Conservation (phyloP, 2,329 filamentous ascomycete genomes). For the Gnomoniopsis sp. region DNA sequence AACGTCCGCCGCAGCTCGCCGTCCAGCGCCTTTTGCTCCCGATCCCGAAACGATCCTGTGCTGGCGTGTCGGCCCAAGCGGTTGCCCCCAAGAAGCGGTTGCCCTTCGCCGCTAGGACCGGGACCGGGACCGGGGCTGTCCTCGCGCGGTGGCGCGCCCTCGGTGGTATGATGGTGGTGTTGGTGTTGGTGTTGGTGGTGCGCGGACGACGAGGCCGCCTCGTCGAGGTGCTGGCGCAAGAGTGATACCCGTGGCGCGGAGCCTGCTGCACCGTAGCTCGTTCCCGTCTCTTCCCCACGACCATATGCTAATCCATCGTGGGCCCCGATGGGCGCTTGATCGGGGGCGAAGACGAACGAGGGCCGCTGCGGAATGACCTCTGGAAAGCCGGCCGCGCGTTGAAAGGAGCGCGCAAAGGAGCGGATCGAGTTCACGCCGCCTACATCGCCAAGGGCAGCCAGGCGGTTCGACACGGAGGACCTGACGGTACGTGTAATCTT, state of each 20-base stretch:
- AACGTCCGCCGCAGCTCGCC: constrained; percentile 37
- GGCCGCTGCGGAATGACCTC: constrained; percentile 80
- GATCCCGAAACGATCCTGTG: constrained; percentile 33
- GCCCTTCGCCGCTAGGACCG: constrained; percentile 21
- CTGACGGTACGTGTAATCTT: constrained; percentile 30
- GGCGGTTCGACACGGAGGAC: constrained; percentile 55
- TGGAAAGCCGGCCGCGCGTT: constrained; percentile 81
- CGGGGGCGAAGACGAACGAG: constrained; percentile 65
- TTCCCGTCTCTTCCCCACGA: constrained; percentile 34
- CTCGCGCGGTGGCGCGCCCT: too few species aligned
- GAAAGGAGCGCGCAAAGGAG: constrained; percentile 90
- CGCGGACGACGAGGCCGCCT: constrained; percentile 33
- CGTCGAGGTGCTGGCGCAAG: constrained; percentile 51
- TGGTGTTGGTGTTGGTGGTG: too few species aligned
- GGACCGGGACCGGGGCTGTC: constrained; percentile 26
- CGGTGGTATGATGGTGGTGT: too few species aligned
- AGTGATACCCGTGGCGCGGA: constrained; percentile 37
- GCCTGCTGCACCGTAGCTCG: constrained; percentile 17
- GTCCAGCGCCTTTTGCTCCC: constrained; percentile 47
- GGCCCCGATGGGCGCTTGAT: constrained; percentile 43
- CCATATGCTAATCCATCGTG: constrained; percentile 37
- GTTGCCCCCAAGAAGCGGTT: constrained; percentile 12
- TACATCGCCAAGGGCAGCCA: constrained; percentile 62
- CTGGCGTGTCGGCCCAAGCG: constrained; percentile 20
- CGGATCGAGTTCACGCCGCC: constrained; percentile 93